These are phyloP conservation scores for Tolypocladium ovalisporum DNA, from an alignment of 2,329 filamentous ascomycete species.

Conservation along the genomic window DNA sequence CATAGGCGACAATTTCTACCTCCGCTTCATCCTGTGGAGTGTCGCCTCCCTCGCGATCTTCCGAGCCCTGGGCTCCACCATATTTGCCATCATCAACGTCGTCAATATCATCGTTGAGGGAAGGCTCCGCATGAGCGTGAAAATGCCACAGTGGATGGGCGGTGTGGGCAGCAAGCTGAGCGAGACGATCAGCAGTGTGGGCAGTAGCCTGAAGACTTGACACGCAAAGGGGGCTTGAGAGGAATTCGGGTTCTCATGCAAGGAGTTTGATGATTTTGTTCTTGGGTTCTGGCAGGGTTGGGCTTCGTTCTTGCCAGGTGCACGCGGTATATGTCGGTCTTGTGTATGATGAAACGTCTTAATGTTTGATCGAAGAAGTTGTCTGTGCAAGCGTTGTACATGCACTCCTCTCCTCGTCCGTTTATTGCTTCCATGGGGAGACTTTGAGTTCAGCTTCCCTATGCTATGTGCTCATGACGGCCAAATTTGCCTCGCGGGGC, in stretches of 20 bases:
- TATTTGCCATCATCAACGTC: slow-evolving; percentile 75
- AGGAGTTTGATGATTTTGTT: background rate
- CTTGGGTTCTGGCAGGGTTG: background rate
- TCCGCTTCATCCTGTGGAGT: slow-evolving; percentile 86
- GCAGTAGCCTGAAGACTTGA: slow-evolving; percentile 29
- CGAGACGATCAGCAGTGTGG: slow-evolving; percentile 38
- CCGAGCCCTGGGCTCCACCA: slow-evolving; percentile 68
- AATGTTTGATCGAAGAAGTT: background rate
- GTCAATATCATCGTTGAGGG: slow-evolving; percentile 83
- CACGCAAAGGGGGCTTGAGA: background rate
- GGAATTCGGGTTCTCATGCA: background rate
- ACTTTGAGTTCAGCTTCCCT: background rate
- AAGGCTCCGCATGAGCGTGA: slow-evolving; percentile 51
- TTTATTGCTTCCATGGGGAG: background rate
- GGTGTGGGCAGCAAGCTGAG: slow-evolving; percentile 31
- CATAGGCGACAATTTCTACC: slow-evolving; percentile 77
- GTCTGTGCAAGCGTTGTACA: background rate
- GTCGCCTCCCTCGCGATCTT: slow-evolving; percentile 83
- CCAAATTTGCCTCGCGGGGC: background rate
- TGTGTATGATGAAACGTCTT: slow-evolving; percentile 9
- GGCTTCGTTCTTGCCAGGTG: background rate
- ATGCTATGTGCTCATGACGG: background rate
- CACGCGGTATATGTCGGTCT: background rate
- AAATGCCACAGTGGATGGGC: slow-evolving; percentile 33
- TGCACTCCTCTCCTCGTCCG: background rate